Conservation (phyloP, 768 basidiomycete species). For the Tylopilus vinaceipallidus region DNA sequence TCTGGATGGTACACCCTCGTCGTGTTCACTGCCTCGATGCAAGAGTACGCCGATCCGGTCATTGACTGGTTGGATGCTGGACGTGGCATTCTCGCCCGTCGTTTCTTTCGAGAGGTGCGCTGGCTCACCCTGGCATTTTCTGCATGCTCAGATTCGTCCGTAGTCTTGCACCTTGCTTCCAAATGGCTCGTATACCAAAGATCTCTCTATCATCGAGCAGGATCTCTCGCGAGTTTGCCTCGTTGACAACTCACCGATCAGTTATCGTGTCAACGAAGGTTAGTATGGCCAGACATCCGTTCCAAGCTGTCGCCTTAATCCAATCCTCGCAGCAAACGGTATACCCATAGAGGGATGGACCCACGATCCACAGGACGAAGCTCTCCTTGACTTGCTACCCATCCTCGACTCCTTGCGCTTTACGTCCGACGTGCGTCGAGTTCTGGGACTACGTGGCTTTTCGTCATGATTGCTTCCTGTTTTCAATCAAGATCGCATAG, state of each 20-base stretch:
- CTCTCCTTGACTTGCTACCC: slow-evolving; percentile 90
- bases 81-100: slow-evolving; percentile 82
- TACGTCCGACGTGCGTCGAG: slow-evolving; percentile 90
- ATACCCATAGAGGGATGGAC: slow-evolving; percentile 99
- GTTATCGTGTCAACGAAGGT: slow-evolving; percentile 94
- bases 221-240: slow-evolving; percentile 94
- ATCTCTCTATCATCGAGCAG: slow-evolving; percentile 80
- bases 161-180: slow-evolving; percentile 91
- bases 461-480: slow-evolving; percentile 31
- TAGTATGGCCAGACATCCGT: slow-evolving; percentile 21
- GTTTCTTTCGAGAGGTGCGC: slow-evolving; percentile 90
- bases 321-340: slow-evolving; percentile 71
- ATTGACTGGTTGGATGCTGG: slow-evolving; percentile 99
- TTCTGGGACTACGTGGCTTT: slow-evolving; percentile 72
- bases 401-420: slow-evolving; percentile 95
- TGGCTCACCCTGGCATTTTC: neutral
- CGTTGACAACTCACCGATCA: slow-evolving; percentile 93
- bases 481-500: slow-evolving; percentile 17
- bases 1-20: slow-evolving; percentile 98
- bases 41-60: slow-evolving; percentile 98
- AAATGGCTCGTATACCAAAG: slow-evolving; percentile 94
- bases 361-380: slow-evolving; percentile 94
- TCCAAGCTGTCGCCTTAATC: slow-evolving; percentile 1
- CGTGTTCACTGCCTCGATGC: slow-evolving; percentile 98
- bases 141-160: neutral